phyloP scores from a whole-genome alignment of 2,329 filamentous ascomycete species.

The Mariannaea sp. region DNA sequence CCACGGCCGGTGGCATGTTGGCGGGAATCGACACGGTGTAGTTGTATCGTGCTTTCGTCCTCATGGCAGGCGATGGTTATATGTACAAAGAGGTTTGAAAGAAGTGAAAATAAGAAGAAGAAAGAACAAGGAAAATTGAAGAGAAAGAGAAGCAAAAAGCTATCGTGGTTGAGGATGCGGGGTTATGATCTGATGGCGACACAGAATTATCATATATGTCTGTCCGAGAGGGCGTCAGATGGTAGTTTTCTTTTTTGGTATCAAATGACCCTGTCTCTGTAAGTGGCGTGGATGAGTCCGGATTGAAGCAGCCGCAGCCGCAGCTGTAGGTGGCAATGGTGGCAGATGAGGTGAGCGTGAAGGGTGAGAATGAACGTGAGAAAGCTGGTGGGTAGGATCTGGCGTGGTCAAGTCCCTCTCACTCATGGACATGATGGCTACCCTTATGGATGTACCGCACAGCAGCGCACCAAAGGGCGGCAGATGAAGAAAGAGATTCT shows the following conservation, averaged over 20 bases:
- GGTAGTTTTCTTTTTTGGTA: no score
- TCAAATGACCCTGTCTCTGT: not conserved
- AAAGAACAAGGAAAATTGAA: no score
- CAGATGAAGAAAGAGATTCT: not conserved
- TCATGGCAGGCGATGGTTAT: slow-evolving; percentile 34
- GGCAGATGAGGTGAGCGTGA: not conserved
- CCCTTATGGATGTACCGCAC: not conserved
- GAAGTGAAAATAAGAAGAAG: no score
- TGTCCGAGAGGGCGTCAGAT: no score
- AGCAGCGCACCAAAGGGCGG: not conserved
- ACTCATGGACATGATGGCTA: slow-evolving; percentile 17
- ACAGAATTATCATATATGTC: not conserved
- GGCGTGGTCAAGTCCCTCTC: slow-evolving; percentile 7
- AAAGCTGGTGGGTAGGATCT: slow-evolving; percentile 14
- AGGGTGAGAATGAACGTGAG: not conserved
- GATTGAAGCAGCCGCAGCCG: not conserved
- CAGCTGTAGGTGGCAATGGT: not conserved
- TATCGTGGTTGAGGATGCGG: not conserved
- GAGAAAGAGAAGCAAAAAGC: not conserved
- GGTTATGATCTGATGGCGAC: not conserved
- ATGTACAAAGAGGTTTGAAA: not conserved
- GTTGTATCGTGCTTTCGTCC: slow-evolving; percentile 40
- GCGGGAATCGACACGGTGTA: slow-evolving; percentile 50
- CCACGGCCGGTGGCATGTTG: slow-evolving; percentile 43
- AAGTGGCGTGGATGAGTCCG: not conserved